Evolutionary conservation across 2,329 filamentous ascomycete genomes (phyloP), one percentile per base, ranked within the genome.

Genomic region (Daldinia sp.): DNA sequence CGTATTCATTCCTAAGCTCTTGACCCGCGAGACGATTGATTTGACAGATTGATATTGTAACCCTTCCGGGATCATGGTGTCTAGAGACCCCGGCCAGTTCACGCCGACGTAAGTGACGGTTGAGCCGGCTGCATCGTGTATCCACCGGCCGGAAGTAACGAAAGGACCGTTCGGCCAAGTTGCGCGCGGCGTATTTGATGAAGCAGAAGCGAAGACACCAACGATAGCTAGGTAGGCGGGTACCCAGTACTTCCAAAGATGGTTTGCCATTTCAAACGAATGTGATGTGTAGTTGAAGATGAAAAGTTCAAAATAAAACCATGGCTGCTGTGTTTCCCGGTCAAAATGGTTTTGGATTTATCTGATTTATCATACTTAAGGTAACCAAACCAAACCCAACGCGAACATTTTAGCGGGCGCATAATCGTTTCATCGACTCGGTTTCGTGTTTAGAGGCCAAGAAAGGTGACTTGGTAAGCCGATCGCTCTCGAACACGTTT

Each of bases 11-110:
- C 86, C 86, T 1, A 88, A 70, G 58, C 80, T 80, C 67, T 86
- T 87, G 67, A 88, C 81, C 72, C 82, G 82, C 0, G 80, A 75
- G 0, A 88, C 82, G 25, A 89, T 85, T 2, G 75, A 76, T 32
- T 80, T 77, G 39, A 89, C 78, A 0, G 86, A 88, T 30, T 83
- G 81, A 73, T 87, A 87, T 70, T 89, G 87, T 0, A 89, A 79
- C 2, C 87, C 87, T 68, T 90, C 87, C 0, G 86, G 87, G 0
- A 89, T 78, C 86, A 89, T 89, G 8, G 83, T 79, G 30, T 88
- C 85, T 29, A 81, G 81, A 3, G 83, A 82, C 0, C 85, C 87
- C 0, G 86, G 85, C 87, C 87, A 89, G 69, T 89, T 89, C 10
- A 81, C 82, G 1, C 86, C 86, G 3, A 82, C 84, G 57, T 83